These are phyloP conservation scores for Uronychia setigera DNA, from an alignment of 73 alveolate genomes.

Conservation along the genomic window DNA sequence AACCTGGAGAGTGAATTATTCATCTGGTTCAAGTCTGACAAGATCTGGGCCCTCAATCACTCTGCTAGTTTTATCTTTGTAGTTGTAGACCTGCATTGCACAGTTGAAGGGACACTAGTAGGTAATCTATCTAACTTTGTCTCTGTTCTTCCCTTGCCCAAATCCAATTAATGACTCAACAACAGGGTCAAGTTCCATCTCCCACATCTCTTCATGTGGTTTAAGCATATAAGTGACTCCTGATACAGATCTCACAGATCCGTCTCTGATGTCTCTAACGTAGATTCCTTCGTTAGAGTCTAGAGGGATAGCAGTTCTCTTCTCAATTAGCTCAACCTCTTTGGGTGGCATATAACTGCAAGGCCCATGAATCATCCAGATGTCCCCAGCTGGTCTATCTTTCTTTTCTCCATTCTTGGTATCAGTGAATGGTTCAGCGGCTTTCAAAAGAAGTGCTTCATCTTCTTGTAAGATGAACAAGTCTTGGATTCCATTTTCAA, in stretches of 20 bases:
- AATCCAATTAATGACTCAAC: slow-evolving; percentile 76
- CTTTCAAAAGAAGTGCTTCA: slow-evolving; percentile 79
- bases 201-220: slow-evolving; percentile 89
- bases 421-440: slow-evolving; percentile 67
- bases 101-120: slow-evolving; percentile 77
- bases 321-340: slow-evolving; percentile 69
- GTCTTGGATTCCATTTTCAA: slow-evolving; percentile 72
- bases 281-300: slow-evolving; percentile 89
- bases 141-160: slow-evolving; percentile 21
- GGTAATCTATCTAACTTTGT: slow-evolving; percentile 73
- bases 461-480: slow-evolving; percentile 70
- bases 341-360: slow-evolving; percentile 79
- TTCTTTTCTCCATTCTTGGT: slow-evolving; percentile 49
- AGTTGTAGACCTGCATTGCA: slow-evolving; percentile 84
- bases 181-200: slow-evolving; percentile 69
- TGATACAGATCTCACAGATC: slow-evolving; percentile 73
- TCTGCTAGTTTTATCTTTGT: slow-evolving; percentile 70
- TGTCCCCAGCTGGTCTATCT: slow-evolving; percentile 77
- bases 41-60: slow-evolving; percentile 82
- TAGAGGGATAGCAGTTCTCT: slow-evolving; percentile 79
- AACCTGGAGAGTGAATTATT: slow-evolving; percentile 69
- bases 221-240: slow-evolving; percentile 85
- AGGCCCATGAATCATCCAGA: slow-evolving; percentile 92
- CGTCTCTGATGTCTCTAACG: slow-evolving; percentile 83
- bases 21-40: slow-evolving; percentile 82